Evolutionary conservation across 305 asterid species (phyloP).

Genomic region (Ilex paraguariensis): DNA sequence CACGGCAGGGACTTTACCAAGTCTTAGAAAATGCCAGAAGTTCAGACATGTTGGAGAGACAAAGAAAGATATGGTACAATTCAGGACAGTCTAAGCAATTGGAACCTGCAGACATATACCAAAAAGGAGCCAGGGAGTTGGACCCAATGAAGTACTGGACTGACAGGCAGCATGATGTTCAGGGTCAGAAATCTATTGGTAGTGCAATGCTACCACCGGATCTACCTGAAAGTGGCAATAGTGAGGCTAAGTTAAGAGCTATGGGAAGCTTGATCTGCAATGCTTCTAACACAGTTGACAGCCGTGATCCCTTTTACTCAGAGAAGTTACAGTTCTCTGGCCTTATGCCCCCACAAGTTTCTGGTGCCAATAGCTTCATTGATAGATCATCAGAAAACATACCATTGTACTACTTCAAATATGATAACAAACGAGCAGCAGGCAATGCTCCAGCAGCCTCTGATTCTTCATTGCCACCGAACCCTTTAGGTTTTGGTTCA

Average conservation of each 20-base stretch:
- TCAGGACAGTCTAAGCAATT: constrained; percentile 64
- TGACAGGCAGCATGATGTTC: constrained; percentile 51
- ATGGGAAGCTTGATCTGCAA: constrained; percentile 48
- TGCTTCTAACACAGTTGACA: constrained; percentile 39
- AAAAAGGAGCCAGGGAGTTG: constrained; percentile 66
- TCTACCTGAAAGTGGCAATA: constrained; percentile 37
- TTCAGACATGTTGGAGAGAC: constrained; percentile 96
- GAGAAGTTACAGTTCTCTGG: constrained; percentile 94
- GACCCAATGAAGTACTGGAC: constrained; percentile 67
- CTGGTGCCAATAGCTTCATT: constrained; percentile 84
- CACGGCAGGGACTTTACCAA: constrained; percentile 75
- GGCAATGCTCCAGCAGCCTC: constrained; percentile 49
- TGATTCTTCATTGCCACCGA: constrained; percentile 57
- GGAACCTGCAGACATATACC: constrained; percentile 67
- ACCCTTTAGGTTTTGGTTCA: constrained; percentile 72
- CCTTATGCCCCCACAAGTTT: constrained; percentile 89
- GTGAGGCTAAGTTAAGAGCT: constrained; percentile 47
- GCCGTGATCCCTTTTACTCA: constrained; percentile 55
- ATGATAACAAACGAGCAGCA: constrained; percentile 54
- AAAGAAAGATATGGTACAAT: constrained; percentile 96
- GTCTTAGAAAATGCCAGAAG: constrained; percentile 76
- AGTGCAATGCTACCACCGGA: constrained; percentile 30
- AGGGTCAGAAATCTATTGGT: constrained; percentile 32
- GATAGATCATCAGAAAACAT: constrained; percentile 90
- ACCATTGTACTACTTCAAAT: constrained; percentile 88